These are phyloP conservation scores for Pueraria montana DNA, from an alignment of 306 rosid species.

Conservation along the genomic window DNA sequence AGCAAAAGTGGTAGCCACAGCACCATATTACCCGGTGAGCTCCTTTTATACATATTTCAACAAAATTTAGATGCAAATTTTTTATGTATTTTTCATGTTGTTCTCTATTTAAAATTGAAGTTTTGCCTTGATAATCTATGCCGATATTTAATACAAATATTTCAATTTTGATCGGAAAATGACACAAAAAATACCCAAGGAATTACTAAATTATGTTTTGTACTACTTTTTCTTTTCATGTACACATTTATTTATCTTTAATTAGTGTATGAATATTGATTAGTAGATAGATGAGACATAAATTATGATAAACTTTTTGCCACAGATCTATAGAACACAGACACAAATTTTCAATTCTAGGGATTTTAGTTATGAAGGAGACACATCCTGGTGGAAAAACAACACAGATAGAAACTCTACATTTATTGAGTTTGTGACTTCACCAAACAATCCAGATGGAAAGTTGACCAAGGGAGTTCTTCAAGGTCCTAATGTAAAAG, in stretches of 20 bases:
- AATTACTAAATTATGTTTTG: too few relatives aligned
- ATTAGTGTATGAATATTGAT: too few relatives aligned
- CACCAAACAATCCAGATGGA: constrained; percentile 79
- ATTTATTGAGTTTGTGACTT: constrained; percentile 67
- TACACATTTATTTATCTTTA: neutral
- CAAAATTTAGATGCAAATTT: too few relatives aligned
- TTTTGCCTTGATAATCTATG: too few relatives aligned
- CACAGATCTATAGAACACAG: constrained; percentile 41
- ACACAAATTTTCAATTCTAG: constrained; percentile 49
- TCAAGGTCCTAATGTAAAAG: constrained; percentile 46
- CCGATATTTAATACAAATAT: too few relatives aligned
- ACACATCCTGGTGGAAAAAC: constrained; percentile 51
- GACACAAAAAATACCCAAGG: too few relatives aligned
- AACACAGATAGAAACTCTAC: neutral
- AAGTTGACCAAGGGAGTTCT: constrained; percentile 46
- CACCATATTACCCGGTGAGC: constrained; percentile 33
- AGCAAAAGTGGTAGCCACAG: constrained; percentile 45
- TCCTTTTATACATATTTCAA: neutral
- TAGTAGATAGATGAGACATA: neutral
- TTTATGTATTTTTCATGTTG: too few relatives aligned
- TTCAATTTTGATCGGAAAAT: too few relatives aligned
- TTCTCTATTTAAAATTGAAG: too few relatives aligned
- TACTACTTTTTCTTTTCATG: neutral
- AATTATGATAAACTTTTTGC: neutral
- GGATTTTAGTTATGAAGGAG: constrained; percentile 57